These are phyloP conservation scores for Trichoderma oligosporum DNA, from an alignment of 2,329 filamentous ascomycete genomes.

Conservation along the genomic window DNA sequence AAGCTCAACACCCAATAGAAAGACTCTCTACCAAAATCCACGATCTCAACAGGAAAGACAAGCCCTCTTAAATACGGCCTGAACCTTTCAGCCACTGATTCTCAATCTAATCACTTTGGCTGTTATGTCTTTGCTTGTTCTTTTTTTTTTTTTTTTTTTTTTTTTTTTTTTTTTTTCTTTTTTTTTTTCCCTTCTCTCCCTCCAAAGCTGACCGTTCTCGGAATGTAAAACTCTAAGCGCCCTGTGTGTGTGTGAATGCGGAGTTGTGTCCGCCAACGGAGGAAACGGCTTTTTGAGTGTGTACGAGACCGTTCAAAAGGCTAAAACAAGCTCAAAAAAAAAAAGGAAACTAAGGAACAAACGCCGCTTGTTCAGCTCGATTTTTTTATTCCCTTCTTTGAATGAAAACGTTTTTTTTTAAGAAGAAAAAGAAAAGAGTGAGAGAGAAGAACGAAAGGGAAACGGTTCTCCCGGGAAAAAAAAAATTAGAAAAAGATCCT, in stretches of 20 bases:
- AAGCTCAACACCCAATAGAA: not conserved
- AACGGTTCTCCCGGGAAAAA: not conserved
- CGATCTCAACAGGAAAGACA: not conserved
- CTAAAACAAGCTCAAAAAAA: not conserved
- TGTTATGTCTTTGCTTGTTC: not conserved
- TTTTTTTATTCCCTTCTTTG: not conserved
- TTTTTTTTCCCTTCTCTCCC: too few species aligned
- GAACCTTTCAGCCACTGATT: not conserved
- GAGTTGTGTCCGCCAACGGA: conserved; percentile 3
- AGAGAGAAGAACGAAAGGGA: not conserved
- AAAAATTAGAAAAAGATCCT: conserved; percentile 1
- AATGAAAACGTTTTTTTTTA: conserved; percentile 16
- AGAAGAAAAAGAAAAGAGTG: not conserved
- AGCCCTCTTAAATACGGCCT: not conserved
- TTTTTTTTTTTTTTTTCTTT: too few species aligned
- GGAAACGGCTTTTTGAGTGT: not conserved
- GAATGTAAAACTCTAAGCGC: conserved; percentile 3
- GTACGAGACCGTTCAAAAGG: conserved; percentile 16
- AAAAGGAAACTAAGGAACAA: not conserved
- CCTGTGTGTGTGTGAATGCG: conserved; percentile 18
- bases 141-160: too few species aligned
- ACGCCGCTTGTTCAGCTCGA: conserved; percentile 12
- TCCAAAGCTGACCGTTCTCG: conserved; percentile 12
- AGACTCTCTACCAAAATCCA: not conserved
- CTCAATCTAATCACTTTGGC: not conserved